A percentile compares a stretch with the other conserved stretches of the same genome.
Evolutionary conservation across 2,329 filamentous ascomycete genomes (phyloP).

Genomic region (Xylaria sp.): DNA sequence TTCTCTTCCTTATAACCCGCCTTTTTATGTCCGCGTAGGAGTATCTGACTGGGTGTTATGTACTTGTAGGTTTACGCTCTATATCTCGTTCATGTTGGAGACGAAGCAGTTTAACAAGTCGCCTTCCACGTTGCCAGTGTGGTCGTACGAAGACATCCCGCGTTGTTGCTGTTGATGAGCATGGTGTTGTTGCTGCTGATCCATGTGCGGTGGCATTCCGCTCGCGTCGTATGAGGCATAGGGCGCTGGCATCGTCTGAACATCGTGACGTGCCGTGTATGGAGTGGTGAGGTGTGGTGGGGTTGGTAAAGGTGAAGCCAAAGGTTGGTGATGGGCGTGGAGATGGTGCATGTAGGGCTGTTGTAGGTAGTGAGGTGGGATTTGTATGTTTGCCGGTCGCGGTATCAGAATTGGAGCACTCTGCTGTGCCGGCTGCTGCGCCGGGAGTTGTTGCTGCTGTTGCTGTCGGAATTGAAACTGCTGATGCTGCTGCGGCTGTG

Average conservation of each 20-base stretch:
- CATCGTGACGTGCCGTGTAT: conserved; percentile 16
- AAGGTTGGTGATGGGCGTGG: conserved; percentile 21
- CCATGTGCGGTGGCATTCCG: conserved; percentile 14
- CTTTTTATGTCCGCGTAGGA: neutral
- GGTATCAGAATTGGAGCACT: conserved; percentile 23
- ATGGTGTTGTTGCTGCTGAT: conserved; percentile 16
- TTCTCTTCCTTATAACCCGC: neutral
- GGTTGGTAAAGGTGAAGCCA: conserved; percentile 20
- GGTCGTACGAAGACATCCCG: conserved; percentile 9
- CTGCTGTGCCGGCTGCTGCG: conserved; percentile 13
- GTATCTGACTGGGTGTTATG: neutral
- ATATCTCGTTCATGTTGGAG: conserved; percentile 26
- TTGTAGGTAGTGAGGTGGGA: conserved; percentile 21
- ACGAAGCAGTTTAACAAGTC: conserved; percentile 29
- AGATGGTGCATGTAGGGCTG: conserved; percentile 28
- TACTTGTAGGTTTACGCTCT: neutral
- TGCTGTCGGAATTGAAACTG: conserved; percentile 12
- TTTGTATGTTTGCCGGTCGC: conserved; percentile 18
- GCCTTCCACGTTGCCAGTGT: conserved; percentile 9
- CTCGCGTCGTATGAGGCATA: conserved; percentile 21
- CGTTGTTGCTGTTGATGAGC: conserved; percentile 6
- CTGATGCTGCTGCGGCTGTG: conserved; percentile 16
- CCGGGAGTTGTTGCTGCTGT: conserved; percentile 10
- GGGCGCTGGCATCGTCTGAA: conserved; percentile 17
- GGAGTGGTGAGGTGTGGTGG: conserved; percentile 22